Percentiles rank a stretch among this genome's conserved stretches.
These are phyloP conservation scores for Debaryomyces robertsiae DNA, from an alignment of 1,139 yeast species.

Conservation along the genomic window DNA sequence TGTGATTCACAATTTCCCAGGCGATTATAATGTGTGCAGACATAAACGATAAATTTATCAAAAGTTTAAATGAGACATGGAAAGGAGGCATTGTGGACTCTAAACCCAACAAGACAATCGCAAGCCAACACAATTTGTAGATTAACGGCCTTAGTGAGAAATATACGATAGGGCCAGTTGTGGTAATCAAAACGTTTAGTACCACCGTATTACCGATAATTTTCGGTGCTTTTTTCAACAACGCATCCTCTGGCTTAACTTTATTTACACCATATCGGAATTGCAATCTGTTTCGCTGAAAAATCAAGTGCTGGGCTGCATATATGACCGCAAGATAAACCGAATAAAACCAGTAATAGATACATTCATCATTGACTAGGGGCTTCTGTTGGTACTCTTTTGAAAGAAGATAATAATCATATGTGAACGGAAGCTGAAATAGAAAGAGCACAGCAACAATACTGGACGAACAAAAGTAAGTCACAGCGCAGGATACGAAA, in stretches of 20 bases:
- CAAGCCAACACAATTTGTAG: conserved; percentile 40
- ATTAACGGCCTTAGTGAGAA: conserved; percentile 43
- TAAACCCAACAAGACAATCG: conserved; percentile 33
- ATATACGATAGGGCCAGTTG: conserved; percentile 52
- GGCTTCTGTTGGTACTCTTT: conserved; percentile 56
- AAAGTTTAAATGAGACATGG: conserved; percentile 40
- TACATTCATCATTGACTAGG: conserved; percentile 61
- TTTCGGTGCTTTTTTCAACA: conserved; percentile 34
- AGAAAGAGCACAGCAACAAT: conserved; percentile 32
- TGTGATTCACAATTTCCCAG: conserved; percentile 67
- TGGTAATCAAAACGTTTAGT: conserved; percentile 30
- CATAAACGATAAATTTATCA: conserved; percentile 37
- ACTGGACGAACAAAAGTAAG: conserved; percentile 43
- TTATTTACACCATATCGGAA: conserved; percentile 51
- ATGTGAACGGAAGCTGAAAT: conserved; percentile 30
- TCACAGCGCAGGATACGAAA: conserved; percentile 36
- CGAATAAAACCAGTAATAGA: conserved; percentile 51
- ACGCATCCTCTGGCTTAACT: conserved; percentile 41
- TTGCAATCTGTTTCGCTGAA: conserved; percentile 62
- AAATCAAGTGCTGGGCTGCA: conserved; percentile 53
- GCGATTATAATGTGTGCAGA: conserved; percentile 43
- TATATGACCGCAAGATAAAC: conserved; percentile 48
- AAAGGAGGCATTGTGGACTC: conserved; percentile 38
- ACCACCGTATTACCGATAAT: conserved; percentile 41
- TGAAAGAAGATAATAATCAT: conserved; percentile 39